These are phyloP conservation scores for Aspergillus sp. DNA, from an alignment of 2,329 filamentous ascomycete species.

Conservation along the genomic window DNA sequence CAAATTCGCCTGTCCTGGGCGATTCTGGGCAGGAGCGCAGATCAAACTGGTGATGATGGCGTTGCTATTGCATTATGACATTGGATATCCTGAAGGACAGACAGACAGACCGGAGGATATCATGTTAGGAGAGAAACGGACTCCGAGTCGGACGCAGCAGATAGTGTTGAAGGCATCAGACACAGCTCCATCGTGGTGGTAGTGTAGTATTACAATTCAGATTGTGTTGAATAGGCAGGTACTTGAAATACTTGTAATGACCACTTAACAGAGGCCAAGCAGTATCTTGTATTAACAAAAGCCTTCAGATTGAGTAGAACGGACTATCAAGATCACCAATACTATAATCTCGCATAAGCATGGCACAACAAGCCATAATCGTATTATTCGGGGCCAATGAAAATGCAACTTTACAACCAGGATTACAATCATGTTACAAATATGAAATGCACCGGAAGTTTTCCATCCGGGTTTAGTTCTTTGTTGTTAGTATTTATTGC, in stretches of 20 bases:
- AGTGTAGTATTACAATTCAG: slow-evolving; percentile 12
- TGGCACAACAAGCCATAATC: not conserved
- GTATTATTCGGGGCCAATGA: not conserved
- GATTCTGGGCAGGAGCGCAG: not conserved
- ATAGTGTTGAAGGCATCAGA: not conserved
- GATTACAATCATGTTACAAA: not conserved
- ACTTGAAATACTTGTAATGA: too few species aligned
- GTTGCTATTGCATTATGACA: not conserved
- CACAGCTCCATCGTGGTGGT: not conserved
- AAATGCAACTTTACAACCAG: not conserved
- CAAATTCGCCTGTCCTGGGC: not conserved
- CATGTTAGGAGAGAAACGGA: not conserved
- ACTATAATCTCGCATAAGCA: not conserved
- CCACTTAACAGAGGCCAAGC: too few species aligned
- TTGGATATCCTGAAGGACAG: not conserved
- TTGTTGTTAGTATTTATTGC: not conserved
- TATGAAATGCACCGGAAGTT: not conserved
- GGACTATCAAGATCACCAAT: not conserved
- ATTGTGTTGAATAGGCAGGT: not conserved
- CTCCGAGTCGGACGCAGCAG: not conserved
- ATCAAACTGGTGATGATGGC: not conserved
- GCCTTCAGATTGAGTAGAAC: not conserved
- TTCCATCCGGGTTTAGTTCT: not conserved
- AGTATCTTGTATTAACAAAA: too few species aligned
- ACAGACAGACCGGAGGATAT: not conserved